phyloP scores from a whole-genome alignment of 2,329 filamentous ascomycete species.

The Pestalotiopsis fici region DNA sequence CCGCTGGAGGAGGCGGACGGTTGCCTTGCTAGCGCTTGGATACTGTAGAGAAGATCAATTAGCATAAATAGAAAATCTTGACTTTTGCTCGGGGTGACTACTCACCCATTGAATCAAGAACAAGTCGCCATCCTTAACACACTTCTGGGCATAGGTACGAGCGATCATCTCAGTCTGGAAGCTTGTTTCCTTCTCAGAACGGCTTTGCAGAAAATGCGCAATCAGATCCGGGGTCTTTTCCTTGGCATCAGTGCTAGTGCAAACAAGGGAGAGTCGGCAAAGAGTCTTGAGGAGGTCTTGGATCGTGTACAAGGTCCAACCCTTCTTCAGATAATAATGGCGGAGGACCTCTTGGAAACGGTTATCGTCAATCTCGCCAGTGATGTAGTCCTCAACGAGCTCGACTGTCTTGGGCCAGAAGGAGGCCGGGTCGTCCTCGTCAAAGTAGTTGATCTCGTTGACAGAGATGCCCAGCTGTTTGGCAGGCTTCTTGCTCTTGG shows the following conservation, averaged over 20 bases:
- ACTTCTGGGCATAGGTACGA: conserved; percentile 88
- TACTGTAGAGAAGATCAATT: conserved; percentile 46
- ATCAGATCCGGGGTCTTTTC: conserved; percentile 93
- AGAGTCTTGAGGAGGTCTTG: conserved; percentile 85
- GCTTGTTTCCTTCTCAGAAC: conserved; percentile 81
- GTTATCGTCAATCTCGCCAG: conserved; percentile 76
- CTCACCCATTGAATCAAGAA: conserved; percentile 91
- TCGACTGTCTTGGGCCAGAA: conserved; percentile 86
- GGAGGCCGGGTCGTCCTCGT: conserved; percentile 60
- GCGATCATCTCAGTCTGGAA: conserved; percentile 89
- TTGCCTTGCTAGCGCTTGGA: conserved; percentile 68
- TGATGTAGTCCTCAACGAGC: conserved; percentile 84
- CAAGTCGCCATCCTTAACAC: conserved; percentile 88
- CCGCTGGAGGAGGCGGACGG: conserved; percentile 69
- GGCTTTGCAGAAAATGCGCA: conserved; percentile 80
- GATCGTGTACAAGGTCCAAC: conserved; percentile 92
- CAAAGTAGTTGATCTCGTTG: conserved; percentile 78
- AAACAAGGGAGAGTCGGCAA: conserved; percentile 77
- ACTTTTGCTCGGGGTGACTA: conserved; percentile 23
- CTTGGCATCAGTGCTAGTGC: conserved; percentile 83
- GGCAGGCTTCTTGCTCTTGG: conserved; percentile 77
- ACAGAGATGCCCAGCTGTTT: conserved; percentile 82
- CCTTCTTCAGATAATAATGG: conserved; percentile 86
- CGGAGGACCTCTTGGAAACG: conserved; percentile 89
- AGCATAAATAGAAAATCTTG: not conserved